phyloP scores from a whole-genome alignment of 495 filamentous ascomycete species.

The Penicillium crystallinum region DNA sequence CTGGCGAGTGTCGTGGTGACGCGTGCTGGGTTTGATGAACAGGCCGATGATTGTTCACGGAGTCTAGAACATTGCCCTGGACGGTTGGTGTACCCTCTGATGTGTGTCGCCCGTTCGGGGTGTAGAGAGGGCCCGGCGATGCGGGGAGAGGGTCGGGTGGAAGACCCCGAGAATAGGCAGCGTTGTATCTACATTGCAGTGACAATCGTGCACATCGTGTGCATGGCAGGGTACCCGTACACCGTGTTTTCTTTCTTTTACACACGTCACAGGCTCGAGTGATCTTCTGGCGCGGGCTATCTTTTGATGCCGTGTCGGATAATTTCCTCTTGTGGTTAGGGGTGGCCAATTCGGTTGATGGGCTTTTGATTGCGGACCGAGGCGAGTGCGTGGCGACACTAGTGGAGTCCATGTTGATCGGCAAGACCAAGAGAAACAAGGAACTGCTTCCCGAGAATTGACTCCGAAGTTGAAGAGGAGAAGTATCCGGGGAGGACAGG shows the following conservation, averaged over 20 bases:
- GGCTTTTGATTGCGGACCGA: slow-evolving; percentile 4
- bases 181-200: slow-evolving; percentile 39
- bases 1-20: slow-evolving; percentile 36
- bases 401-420: slow-evolving; percentile 18
- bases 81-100: slow-evolving; percentile 9
- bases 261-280: slow-evolving; percentile 46
- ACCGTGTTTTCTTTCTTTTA: slow-evolving; percentile 44
- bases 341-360: not conserved
- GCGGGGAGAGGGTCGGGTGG: slow-evolving; percentile 39
- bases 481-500: slow-evolving; percentile 7
- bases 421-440: slow-evolving; percentile 10
- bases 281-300: slow-evolving; percentile 35
- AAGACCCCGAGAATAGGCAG: slow-evolving; percentile 40
- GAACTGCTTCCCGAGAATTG: not conserved
- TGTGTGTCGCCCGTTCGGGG: not conserved
- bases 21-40: slow-evolving; percentile 2
- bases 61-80: slow-evolving; percentile 6
- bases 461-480: too few species aligned
- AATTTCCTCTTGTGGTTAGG: slow-evolving; percentile 31
- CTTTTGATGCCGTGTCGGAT: slow-evolving; percentile 16
- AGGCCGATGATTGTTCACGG: slow-evolving; percentile 3
- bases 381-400: slow-evolving; percentile 16
- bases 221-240: slow-evolving; percentile 43
- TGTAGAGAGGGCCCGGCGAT: slow-evolving; percentile 8
- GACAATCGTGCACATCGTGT: slow-evolving; percentile 35